Percentiles rank a stretch among this genome's conserved stretches.
These are phyloP conservation scores for Pythium myriotylum DNA, from an alignment of 352 stramenopile species.

Conservation along the genomic window DNA sequence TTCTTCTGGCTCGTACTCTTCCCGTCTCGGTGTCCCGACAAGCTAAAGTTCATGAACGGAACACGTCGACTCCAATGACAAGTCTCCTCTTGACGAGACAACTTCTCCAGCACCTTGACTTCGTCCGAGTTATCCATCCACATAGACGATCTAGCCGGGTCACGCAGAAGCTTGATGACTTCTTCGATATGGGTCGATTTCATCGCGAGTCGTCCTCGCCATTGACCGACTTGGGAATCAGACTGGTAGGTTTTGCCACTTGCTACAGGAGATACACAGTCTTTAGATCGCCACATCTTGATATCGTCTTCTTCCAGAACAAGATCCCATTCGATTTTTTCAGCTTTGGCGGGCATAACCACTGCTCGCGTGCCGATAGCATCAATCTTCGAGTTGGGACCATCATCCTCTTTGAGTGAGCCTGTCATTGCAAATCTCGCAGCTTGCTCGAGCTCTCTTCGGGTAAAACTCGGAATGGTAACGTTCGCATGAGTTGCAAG, in stretches of 20 bases:
- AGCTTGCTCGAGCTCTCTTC: constrained; percentile 37
- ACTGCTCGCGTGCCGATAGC: constrained; percentile 24
- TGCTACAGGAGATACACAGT: neutral
- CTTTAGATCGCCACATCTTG: constrained; percentile 16
- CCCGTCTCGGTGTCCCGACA: constrained; percentile 16
- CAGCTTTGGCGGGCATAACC: constrained; percentile 9
- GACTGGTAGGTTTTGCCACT: constrained; percentile 23
- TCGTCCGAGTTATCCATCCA: constrained; percentile 29
- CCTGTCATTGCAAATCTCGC: constrained; percentile 33
- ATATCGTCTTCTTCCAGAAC: constrained; percentile 6
- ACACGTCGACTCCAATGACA: constrained; percentile 43
- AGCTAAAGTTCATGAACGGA: constrained; percentile 35
- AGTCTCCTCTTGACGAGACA: constrained; percentile 36
- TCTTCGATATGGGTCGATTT: constrained; percentile 20
- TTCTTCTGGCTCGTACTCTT: constrained; percentile 19
- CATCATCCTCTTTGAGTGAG: constrained; percentile 15
- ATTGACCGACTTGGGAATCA: constrained; percentile 24
- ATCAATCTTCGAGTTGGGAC: neutral
- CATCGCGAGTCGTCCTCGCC: constrained; percentile 31
- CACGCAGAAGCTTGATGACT: constrained; percentile 28
- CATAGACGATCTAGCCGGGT: constrained; percentile 20
- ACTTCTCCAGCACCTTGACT: constrained; percentile 31
- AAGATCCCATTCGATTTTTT: constrained; percentile 3
- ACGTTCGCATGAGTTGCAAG: constrained; percentile 34
- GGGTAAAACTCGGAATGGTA: constrained; percentile 37